Evolutionary conservation across 805 yeast genomes (phyloP).

Genomic region (Monosporozyma aerobia): DNA sequence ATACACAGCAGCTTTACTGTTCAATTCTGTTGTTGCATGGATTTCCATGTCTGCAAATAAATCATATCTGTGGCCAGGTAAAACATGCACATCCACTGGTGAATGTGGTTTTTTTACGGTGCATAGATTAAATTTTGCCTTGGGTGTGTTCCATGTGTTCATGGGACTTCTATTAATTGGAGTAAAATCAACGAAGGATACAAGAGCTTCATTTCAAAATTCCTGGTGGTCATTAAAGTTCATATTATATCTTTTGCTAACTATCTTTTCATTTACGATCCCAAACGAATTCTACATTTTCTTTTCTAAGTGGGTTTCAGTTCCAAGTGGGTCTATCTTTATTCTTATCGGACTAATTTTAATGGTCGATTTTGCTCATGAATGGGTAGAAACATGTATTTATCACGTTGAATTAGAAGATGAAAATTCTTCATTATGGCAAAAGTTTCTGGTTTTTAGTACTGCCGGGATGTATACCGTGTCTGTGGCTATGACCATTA

Average conservation of each 20-base stretch:
- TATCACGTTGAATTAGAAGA: conserved; percentile 82
- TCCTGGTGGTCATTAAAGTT: conserved; percentile 85
- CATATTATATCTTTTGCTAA: conserved; percentile 45
- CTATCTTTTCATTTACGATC: conserved; percentile 59
- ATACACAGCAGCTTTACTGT: conserved; percentile 68
- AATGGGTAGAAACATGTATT: conserved; percentile 95
- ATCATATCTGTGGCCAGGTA: conserved; percentile 63
- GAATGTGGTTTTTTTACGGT: conserved; percentile 92
- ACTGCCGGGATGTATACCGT: conserved; percentile 77
- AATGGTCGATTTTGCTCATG: conserved; percentile 93
- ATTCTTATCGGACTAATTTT: conserved; percentile 82
- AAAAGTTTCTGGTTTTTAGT: conserved; percentile 71
- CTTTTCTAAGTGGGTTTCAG: conserved; percentile 88
- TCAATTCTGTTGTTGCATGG: conserved; percentile 86
- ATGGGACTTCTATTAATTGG: conserved; percentile 61
- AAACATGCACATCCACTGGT: conserved; percentile 70
- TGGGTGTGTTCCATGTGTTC: conserved; percentile 68
- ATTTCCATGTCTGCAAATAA: conserved; percentile 70
- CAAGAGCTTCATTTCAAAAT: conserved; percentile 77
- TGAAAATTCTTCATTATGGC: conserved; percentile 56
- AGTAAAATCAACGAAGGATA: conserved; percentile 67
- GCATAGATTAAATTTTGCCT: conserved; percentile 82
- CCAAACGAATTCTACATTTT: conserved; percentile 81
- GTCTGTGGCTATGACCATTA: conserved; percentile 57
- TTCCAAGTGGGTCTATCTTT: conserved; percentile 74